Base-by-base conservation (phyloP, 1,284 basidiomycete species). In the Ustilago esculenta region DNA sequence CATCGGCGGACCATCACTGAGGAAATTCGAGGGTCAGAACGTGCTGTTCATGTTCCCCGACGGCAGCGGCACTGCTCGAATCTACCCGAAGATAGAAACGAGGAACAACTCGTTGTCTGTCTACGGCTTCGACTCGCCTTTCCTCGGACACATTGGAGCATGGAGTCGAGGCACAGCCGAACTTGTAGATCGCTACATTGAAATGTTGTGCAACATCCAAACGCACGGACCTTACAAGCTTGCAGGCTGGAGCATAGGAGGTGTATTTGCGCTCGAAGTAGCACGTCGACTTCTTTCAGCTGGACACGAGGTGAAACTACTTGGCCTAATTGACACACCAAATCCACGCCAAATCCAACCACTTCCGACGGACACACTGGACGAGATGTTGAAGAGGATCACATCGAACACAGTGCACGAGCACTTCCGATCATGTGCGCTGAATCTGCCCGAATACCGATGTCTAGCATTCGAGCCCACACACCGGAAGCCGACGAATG, bases 231-330 rank as follows among this genome's bases (percentile, higher is more conserved):
- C 68, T 8, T 66, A 60, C 44, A 48, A 45, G 27, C 46, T 71
- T 2, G 68, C 48, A 9, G 68, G 68, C 11, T 71, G 68, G 68
- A 71, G 68, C 50, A 71, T 71, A 30, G 68, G 68, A 43, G 68
- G 68, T n/a, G 30, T 71, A 21, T 49, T 71, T 40, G 68, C 63
- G 0, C 50, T 71, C 9, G 57, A 71, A 44, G 57, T 66, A 5
- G 53, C 55, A 5, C 56, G 61, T 6, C 57, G 47, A 2, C 57
- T 71, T 2, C 56, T 66, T 9, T 61, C 53, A 11, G 35, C 39
- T 18, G 68, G 63, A 9, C 53, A 66, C 25, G 39, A 54, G 20
- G 57, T 71, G n/a, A 24, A 32, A 0, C 55, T 58, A 9, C 36
- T 71, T 1, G 61, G 53, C 5, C 53, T 66, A 27, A 66, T 71